phyloP scores from a whole-genome alignment of 345 rosid genomes.

The Eucalyptus sideroxylon region DNA sequence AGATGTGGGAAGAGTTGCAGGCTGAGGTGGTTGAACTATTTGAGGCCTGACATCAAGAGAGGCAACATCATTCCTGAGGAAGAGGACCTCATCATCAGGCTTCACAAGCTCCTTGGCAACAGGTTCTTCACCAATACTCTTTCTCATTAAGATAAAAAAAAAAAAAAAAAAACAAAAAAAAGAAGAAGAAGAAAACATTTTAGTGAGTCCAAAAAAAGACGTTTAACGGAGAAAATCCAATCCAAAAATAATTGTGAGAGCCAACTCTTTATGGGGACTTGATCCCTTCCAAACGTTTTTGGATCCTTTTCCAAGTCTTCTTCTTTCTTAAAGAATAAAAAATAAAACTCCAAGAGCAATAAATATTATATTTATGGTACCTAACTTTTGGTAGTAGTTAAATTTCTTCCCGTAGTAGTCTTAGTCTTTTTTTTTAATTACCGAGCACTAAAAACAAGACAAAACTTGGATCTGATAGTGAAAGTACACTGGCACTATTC shows the following conservation, averaged over 20 bases:
- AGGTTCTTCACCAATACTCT: not conserved
- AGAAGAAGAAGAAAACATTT: not conserved
- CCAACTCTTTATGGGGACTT: not conserved
- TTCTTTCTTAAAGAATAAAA: not conserved
- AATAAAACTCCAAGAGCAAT: not conserved
- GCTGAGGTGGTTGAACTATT: conserved; percentile 26
- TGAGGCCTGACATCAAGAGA: conserved; percentile 32
- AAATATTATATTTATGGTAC: not conserved
- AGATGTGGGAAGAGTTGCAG: conserved; percentile 37
- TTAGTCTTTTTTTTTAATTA: not conserved
- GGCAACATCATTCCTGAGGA: conserved; percentile 26
- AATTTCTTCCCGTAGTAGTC: not conserved
- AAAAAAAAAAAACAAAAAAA: not conserved
- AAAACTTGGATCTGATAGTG: not conserved
- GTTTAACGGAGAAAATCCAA: not conserved
- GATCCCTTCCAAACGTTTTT: not conserved
- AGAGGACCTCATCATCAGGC: conserved; percentile 31
- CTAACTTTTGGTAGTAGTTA: not conserved
- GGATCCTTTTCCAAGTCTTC: not conserved
- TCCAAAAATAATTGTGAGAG: not conserved
- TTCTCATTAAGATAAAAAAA: not conserved
- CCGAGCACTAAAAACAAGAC: not conserved
- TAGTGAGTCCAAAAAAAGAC: not conserved
- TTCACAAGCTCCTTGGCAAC: conserved; percentile 30
- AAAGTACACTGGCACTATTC: not conserved